A percentile compares a stretch with the other conserved stretches of the same genome.
Evolutionary conservation across 805 yeast species (phyloP).

Genomic region (Priceomyces melissophilus): DNA sequence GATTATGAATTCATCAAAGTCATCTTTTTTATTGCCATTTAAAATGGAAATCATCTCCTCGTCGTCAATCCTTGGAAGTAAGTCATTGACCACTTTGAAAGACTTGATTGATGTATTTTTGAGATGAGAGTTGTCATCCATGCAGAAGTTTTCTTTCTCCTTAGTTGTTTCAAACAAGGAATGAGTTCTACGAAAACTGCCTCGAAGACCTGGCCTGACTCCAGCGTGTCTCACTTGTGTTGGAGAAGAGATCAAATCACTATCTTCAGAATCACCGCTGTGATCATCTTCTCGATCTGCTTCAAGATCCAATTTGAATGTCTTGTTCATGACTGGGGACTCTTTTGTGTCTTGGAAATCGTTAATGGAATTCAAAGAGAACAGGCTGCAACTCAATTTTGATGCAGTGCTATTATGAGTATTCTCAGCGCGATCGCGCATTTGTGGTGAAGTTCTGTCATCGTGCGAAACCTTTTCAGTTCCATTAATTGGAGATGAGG

Average conservation of each 20-base stretch:
- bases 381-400: too few relatives aligned
- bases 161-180: slow-evolving; percentile 61
- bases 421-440: too few relatives aligned
- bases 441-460: background rate
- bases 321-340: slow-evolving; percentile 15
- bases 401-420: too few relatives aligned
- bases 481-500: slow-evolving; percentile 1
- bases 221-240: background rate
- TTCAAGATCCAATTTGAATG: background rate
- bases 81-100: slow-evolving; percentile 44
- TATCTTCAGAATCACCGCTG: background rate
- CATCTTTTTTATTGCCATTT: slow-evolving; percentile 46
- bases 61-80: slow-evolving; percentile 66
- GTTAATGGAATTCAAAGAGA: slow-evolving; percentile 5
- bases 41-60: slow-evolving; percentile 55
- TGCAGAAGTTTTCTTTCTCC: slow-evolving; percentile 18
- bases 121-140: slow-evolving; percentile 32
- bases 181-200: slow-evolving; percentile 55
- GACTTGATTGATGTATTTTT: slow-evolving; percentile 24
- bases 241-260: background rate
- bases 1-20: slow-evolving; percentile 55
- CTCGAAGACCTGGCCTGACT: slow-evolving; percentile 5
- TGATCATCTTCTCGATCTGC: background rate
- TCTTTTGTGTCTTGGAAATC: slow-evolving; percentile 11
- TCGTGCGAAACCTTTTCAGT: background rate